Percentiles rank a stretch among this genome's conserved stretches.
These are phyloP conservation scores for Maudiozyma turicensis DNA, from an alignment of 805 yeast genomes.

Conservation along the genomic window DNA sequence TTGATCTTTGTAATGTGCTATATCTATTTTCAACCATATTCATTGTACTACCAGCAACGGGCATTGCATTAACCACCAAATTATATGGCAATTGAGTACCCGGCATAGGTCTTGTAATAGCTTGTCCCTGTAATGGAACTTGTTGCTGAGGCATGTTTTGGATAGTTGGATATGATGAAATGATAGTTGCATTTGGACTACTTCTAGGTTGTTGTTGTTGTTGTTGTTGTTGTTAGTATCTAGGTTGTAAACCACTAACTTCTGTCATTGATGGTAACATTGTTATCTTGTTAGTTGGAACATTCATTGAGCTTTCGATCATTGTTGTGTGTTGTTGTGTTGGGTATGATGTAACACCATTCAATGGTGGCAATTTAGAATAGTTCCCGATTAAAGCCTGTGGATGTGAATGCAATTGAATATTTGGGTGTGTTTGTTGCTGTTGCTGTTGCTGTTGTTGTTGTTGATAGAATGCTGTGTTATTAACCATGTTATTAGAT, in stretches of 20 bases:
- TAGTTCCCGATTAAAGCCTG: background rate
- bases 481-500: constrained; percentile 12
- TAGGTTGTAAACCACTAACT: constrained; percentile 3
- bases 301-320: too few species aligned
- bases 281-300: background rate
- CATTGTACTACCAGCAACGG: background rate
- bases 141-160: background rate
- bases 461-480: background rate
- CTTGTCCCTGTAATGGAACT: background rate
- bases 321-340: background rate
- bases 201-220: too few species aligned
- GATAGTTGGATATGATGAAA: background rate
- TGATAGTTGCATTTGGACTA: background rate
- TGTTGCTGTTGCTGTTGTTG: background rate
- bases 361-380: constrained; percentile 3
- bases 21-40: constrained; percentile 5
- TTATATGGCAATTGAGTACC: background rate
- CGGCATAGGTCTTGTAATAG: too few species aligned
- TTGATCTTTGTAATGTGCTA: constrained; percentile 17
- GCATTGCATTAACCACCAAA: background rate
- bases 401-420: background rate
- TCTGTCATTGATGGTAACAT: constrained; percentile 1
- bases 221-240: background rate
- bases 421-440: background rate
- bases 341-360: too few species aligned